phyloP scores from a whole-genome alignment of 1,139 yeast species.

The Saccharomyces hybrid region DNA sequence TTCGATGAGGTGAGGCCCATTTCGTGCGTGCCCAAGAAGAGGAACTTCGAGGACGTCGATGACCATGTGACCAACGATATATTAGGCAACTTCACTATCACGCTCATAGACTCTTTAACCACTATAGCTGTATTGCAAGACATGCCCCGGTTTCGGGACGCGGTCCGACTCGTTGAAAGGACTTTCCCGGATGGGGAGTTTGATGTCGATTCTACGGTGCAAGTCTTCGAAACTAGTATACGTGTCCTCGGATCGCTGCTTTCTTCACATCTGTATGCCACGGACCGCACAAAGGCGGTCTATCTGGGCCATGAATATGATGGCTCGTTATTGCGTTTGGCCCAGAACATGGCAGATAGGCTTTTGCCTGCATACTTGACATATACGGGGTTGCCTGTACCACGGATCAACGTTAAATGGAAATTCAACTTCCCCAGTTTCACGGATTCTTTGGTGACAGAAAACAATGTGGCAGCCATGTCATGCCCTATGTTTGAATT shows the following conservation, averaged over 20 bases:
- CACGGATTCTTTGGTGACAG: slow-evolving; percentile 32
- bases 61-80: slow-evolving; percentile 72
- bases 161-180: slow-evolving; percentile 42
- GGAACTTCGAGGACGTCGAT: slow-evolving; percentile 45
- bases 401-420: slow-evolving; percentile 55
- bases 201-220: slow-evolving; percentile 61
- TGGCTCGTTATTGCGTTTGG: slow-evolving; percentile 61
- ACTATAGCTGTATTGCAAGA: slow-evolving; percentile 69
- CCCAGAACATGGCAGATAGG: slow-evolving; percentile 63
- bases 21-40: slow-evolving; percentile 60
- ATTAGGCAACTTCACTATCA: slow-evolving; percentile 72
- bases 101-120: slow-evolving; percentile 72
- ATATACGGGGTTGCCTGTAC: slow-evolving; percentile 54
- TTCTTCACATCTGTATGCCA: slow-evolving; percentile 67
- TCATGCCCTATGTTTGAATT: slow-evolving; percentile 77
- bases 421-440: neutral
- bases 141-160: slow-evolving; percentile 43
- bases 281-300: slow-evolving; percentile 45
- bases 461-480: slow-evolving; percentile 83
- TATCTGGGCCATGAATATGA: slow-evolving; percentile 44
- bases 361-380: slow-evolving; percentile 62
- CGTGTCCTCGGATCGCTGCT: slow-evolving; percentile 72
- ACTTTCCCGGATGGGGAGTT: slow-evolving; percentile 37
- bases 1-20: slow-evolving; percentile 75
- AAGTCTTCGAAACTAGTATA: slow-evolving; percentile 80